These are phyloP conservation scores for Rhizopus microsporus DNA, from an alignment of 371 early-diverging fungal species.

Conservation along the genomic window DNA sequence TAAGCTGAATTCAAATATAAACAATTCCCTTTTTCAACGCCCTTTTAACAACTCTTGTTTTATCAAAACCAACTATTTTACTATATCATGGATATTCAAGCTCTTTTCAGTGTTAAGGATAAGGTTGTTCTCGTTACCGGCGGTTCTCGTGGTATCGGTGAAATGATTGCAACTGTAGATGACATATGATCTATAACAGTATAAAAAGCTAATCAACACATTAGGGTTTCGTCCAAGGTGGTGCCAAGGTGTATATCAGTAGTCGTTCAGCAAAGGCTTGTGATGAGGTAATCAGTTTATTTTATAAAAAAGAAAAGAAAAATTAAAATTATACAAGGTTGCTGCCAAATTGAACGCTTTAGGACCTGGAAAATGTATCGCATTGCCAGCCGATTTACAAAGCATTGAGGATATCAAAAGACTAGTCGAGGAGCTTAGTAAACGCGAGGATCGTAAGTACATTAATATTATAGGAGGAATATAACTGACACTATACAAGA, in stretches of 20 bases:
- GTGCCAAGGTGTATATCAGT: slow-evolving; percentile 78
- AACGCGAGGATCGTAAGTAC: slow-evolving; percentile 59
- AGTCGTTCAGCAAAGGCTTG: slow-evolving; percentile 66
- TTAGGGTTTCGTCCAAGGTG: slow-evolving; percentile 72
- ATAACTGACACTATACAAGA: slow-evolving; percentile 30
- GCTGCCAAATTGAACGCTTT: slow-evolving; percentile 59
- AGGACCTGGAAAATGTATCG: slow-evolving; percentile 74
- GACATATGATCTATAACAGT: not conserved
- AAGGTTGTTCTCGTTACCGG: slow-evolving; percentile 94
- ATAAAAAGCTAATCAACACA: not conserved
- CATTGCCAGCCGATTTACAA: slow-evolving; percentile 80
- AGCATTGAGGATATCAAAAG: slow-evolving; percentile 59
- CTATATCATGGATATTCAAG: slow-evolving; percentile 51
- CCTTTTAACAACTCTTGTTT: not conserved
- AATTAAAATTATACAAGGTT: slow-evolving; percentile 17
- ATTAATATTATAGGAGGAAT: not conserved
- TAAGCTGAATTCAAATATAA: slow-evolving; percentile 4
- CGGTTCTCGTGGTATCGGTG: slow-evolving; percentile 80
- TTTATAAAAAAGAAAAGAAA: not conserved
- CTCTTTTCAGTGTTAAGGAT: slow-evolving; percentile 77
- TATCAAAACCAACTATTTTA: not conserved
- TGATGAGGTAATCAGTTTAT: slow-evolving; percentile 47
- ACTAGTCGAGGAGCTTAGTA: slow-evolving; percentile 59
- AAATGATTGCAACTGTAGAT: slow-evolving; percentile 67
- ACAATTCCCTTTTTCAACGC: not conserved